Percentiles rank a stretch among this genome's conserved stretches.
Conservation (phyloP, 169 alveolate genomes). For the Babesia gibsoni region DNA sequence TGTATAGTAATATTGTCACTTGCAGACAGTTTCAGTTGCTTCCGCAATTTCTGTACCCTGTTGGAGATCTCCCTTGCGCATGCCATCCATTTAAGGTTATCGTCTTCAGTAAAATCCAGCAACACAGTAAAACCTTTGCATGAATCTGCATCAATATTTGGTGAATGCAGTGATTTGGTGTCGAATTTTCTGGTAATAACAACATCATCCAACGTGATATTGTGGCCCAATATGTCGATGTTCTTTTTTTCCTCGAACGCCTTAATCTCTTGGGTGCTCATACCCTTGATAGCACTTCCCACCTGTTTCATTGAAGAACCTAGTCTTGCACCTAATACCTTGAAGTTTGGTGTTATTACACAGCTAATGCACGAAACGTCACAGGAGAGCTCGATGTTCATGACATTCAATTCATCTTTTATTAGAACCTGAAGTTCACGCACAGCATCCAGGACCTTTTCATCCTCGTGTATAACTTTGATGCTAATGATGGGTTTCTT, state of each 20-base stretch:
- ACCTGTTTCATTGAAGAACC: conserved; percentile 76
- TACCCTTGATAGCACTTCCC: conserved; percentile 24
- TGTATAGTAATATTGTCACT: conserved; percentile 50
- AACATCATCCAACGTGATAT: conserved; percentile 55
- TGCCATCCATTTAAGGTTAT: conserved; percentile 43
- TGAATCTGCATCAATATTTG: conserved; percentile 57
- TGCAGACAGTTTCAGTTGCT: conserved; percentile 48
- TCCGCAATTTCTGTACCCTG: conserved; percentile 62
- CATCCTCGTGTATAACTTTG: conserved; percentile 64
- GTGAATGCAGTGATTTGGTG: neutral
- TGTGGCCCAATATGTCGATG: conserved; percentile 40
- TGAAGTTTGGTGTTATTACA: conserved; percentile 83
- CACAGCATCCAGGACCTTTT: conserved; percentile 22
- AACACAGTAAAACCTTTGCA: conserved; percentile 38
- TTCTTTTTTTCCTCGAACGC: neutral
- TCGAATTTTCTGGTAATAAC: conserved; percentile 37
- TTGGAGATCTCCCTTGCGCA: conserved; percentile 50
- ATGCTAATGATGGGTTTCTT: conserved; percentile 87
- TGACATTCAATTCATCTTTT: conserved; percentile 85
- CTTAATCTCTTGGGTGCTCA: conserved; percentile 15
- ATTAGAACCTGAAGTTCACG: conserved; percentile 50
- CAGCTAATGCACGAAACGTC: conserved; percentile 78
- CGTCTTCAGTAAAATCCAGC: conserved; percentile 60
- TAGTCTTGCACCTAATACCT: conserved; percentile 82
- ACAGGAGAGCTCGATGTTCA: conserved; percentile 69